Evolutionary conservation across 371 early-diverging fungal species (phyloP).

Genomic region (Smittium mucronatum): DNA sequence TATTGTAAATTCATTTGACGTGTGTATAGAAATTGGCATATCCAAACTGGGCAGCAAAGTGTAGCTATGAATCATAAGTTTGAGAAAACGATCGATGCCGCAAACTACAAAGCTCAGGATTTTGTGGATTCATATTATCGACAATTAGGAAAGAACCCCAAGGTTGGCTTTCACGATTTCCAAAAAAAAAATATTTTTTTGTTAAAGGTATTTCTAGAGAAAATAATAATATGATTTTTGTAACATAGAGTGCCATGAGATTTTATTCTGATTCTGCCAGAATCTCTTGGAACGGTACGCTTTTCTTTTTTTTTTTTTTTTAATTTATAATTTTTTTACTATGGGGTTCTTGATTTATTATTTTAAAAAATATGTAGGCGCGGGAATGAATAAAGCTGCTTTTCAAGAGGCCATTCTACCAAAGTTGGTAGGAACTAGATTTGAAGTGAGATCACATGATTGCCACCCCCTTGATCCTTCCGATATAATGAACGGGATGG

Average conservation of each 20-base stretch:
- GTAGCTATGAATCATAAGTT: constrained; percentile 3
- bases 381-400: not conserved
- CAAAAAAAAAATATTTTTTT: not conserved
- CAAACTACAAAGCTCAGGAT: constrained; percentile 5
- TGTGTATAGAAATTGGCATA: too few species aligned
- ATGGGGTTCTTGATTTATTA: not conserved
- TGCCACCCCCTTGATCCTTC: constrained; percentile 1
- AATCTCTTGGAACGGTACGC: constrained; percentile 4
- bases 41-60: too few species aligned
- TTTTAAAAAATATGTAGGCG: not conserved
- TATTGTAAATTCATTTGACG: too few species aligned
- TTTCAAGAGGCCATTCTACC: not conserved
- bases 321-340: not conserved
- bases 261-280: not conserved
- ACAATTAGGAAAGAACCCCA: not conserved
- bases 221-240: not conserved
- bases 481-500: not conserved
- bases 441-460: constrained; percentile 5
- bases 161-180: not conserved
- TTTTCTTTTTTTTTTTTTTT: not conserved
- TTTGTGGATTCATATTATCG: constrained; percentile 7
- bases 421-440: constrained; percentile 1
- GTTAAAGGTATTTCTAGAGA: not conserved
- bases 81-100: not conserved
- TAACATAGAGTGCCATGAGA: not conserved